These are phyloP conservation scores for Trichoderma sp. DNA, from an alignment of 2,329 filamentous ascomycete genomes.

Conservation along the genomic window DNA sequence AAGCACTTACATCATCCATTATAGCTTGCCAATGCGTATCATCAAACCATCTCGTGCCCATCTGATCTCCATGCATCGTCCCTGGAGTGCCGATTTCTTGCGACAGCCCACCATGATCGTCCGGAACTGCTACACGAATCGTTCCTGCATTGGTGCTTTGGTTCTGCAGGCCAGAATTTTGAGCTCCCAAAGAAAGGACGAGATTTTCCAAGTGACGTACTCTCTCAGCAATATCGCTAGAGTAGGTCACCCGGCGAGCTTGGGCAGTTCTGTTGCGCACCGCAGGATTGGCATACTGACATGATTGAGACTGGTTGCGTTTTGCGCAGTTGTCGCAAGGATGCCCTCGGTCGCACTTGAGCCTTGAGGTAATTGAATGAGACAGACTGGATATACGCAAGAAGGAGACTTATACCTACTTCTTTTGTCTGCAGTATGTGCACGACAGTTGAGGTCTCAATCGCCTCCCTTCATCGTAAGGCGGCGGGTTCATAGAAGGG, in stretches of 20 bases:
- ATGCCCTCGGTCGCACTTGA: background rate
- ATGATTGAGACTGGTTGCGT: background rate
- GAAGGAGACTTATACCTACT: background rate
- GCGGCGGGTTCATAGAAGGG: background rate
- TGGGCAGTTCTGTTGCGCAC: background rate
- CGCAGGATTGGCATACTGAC: background rate
- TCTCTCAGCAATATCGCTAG: background rate
- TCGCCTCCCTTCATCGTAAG: background rate
- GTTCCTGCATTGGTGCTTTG: background rate
- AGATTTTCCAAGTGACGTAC: background rate
- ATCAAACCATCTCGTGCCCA: background rate
- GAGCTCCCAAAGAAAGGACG: background rate
- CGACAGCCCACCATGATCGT: background rate
- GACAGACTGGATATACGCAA: background rate
- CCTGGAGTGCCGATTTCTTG: background rate
- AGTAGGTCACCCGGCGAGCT: background rate
- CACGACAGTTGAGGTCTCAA: background rate
- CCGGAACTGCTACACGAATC: background rate
- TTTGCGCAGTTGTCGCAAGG: background rate
- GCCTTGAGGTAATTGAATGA: background rate
- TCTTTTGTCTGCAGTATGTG: background rate
- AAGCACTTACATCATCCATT: background rate
- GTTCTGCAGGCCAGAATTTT: background rate
- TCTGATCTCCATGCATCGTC: background rate
- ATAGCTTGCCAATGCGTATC: background rate